Evolutionary conservation across 306 rosid species (phyloP), one percentile per base, ranked within the genome.

Genomic region (Sechiopsis laciniata): DNA sequence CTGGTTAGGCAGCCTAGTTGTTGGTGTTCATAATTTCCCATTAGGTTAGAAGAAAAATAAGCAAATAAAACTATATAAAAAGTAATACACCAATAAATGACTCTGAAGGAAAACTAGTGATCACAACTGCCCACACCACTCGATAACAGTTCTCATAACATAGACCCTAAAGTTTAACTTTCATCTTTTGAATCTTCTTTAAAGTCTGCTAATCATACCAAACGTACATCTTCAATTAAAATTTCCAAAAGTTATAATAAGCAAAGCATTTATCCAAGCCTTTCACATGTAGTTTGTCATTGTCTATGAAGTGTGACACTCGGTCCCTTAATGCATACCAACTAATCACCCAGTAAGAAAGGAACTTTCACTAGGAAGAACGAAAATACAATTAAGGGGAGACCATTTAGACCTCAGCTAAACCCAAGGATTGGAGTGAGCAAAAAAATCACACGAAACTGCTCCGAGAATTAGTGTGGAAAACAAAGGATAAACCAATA

Each of bases 121-220:
- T 60, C 45, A 29, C 67, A 60, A 60, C 5, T 55, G 57, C 37
- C 0, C 8, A 22, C 37, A 11, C 40, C 65, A 22, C 15, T 59
- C 24, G 42, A 24, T 59, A 59, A 59, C 17, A 58, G 40, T 59
- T 59, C 65, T 59, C 19, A 59, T 59, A 59, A 24, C 35, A 56
- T 56, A 56, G 61, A 56, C 11, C 29, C 26, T 56, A 3, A 56
- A 20, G 61, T 20, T 14, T 61, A 12, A 24, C 19, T 60, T 60
- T 14, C 66, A 26, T 26, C 45, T 24, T 60, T 60, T 10, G 0
- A 19, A 60, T 6, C 11, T 60, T 60, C 66, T 26, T 6, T 45
- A 13, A 26, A 60, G 66, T 26, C 5, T 60, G 4, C 7, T 55
- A 24, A 60, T 60, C 66, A 61, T 26, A 61, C 12, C 15, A 1